Percentiles rank a stretch among this genome's conserved stretches.
Evolutionary conservation across 306 rosid genomes (phyloP).

Genomic region (Pueraria montana): DNA sequence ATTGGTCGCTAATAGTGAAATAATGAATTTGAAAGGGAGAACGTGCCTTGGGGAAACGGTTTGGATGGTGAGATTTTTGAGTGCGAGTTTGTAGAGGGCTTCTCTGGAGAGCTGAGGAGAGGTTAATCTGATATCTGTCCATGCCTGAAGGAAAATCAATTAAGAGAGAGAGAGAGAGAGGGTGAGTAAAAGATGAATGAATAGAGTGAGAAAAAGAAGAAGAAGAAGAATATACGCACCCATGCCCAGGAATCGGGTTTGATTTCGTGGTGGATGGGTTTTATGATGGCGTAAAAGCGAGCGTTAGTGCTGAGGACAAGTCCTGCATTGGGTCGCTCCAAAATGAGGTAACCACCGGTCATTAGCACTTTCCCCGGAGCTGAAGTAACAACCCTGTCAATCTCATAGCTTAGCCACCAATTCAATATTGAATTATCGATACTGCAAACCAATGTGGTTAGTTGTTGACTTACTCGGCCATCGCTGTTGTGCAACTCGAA

Average conservation of each 20-base stretch:
- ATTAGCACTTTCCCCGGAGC: constrained; percentile 89
- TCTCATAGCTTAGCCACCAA: neutral
- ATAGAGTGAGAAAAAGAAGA: neutral
- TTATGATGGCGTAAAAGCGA: constrained; percentile 78
- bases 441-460: neutral
- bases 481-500: neutral
- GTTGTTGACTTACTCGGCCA: neutral
- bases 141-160: constrained; percentile 60
- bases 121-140: constrained; percentile 87
- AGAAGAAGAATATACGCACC: constrained; percentile 51
- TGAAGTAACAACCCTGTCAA: constrained; percentile 71
- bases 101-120: constrained; percentile 95
- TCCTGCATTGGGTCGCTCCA: constrained; percentile 85
- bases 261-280: constrained; percentile 66
- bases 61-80: constrained; percentile 67
- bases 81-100: constrained; percentile 71
- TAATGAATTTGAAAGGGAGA: neutral
- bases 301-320: constrained; percentile 87
- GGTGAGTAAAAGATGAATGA: neutral
- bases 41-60: constrained; percentile 72
- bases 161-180: neutral
- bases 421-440: neutral
- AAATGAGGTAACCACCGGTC: constrained; percentile 80
- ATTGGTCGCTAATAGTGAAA: neutral
- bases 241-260: constrained; percentile 77